phyloP scores from a whole-genome alignment of 768 basidiomycete species.

The Hypsizygus marmoreus region DNA sequence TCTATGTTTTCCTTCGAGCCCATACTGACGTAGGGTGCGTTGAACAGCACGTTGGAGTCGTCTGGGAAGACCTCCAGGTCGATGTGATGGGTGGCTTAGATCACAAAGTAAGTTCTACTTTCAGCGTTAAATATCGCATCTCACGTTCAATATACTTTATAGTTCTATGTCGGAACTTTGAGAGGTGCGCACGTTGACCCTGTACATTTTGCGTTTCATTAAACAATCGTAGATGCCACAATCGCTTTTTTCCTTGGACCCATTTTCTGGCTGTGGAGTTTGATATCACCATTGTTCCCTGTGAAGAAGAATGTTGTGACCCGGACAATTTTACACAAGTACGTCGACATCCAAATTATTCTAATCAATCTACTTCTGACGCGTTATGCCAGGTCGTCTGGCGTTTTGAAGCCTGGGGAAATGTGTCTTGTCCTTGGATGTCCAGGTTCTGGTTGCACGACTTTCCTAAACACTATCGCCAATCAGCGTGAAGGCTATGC shows the following conservation, averaged over 20 bases:
- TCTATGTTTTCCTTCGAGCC: not conserved
- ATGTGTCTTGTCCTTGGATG: constrained; percentile 88
- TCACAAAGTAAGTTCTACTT: constrained; percentile 47
- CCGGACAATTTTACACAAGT: constrained; percentile 64
- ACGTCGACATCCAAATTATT: constrained; percentile 14
- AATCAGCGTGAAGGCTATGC: constrained; percentile 72
- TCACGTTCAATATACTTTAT: constrained; percentile 1
- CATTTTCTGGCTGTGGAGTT: constrained; percentile 46
- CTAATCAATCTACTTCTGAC: not conserved
- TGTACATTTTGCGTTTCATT: not conserved
- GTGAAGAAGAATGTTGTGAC: constrained; percentile 38
- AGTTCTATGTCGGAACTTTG: constrained; percentile 64
- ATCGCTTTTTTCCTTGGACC: constrained; percentile 56
- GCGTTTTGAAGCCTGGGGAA: constrained; percentile 75
- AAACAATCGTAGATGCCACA: constrained; percentile 43
- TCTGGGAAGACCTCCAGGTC: constrained; percentile 72
- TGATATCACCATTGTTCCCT: constrained; percentile 42
- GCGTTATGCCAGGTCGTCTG: constrained; percentile 50
- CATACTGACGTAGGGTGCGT: not conserved
- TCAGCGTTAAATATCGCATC: not conserved
- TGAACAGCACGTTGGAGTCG: constrained; percentile 66
- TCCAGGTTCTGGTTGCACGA: constrained; percentile 83
- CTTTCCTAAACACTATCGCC: constrained; percentile 83
- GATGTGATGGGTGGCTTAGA: constrained; percentile 55
- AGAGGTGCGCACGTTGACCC: constrained; percentile 40